phyloP scores from a whole-genome alignment of 202 grass and related monocot genomes.

The Carex sylvatica region DNA sequence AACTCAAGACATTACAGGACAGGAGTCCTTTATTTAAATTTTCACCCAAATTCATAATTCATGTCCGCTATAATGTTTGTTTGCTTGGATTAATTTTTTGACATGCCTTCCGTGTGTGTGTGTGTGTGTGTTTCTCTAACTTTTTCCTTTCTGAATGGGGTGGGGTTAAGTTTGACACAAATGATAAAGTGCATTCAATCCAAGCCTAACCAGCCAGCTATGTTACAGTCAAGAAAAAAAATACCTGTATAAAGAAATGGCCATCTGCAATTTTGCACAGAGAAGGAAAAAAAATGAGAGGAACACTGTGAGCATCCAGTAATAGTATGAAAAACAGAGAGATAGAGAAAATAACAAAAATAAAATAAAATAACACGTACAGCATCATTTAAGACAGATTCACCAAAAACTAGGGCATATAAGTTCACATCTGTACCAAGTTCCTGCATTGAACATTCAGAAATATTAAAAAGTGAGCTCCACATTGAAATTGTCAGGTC shows the following conservation, averaged over 20 bases:
- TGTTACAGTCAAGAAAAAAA: conserved; percentile 24
- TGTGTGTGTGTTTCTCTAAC: background rate
- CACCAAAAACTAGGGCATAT: conserved; percentile 97
- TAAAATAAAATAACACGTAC: conserved; percentile 41
- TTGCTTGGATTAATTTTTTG: background rate
- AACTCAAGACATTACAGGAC: background rate
- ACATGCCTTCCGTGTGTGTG: background rate
- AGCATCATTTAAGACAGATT: conserved; percentile 97
- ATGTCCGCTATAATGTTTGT: background rate
- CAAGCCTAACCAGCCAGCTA: background rate
- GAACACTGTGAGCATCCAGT: conserved; percentile 23
- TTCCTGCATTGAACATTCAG: conserved; percentile 59
- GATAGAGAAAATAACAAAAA: background rate
- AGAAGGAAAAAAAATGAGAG: conserved; percentile 35
- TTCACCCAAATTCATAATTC: conserved; percentile 5
- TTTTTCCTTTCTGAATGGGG: background rate
- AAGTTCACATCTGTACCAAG: conserved; percentile 91
- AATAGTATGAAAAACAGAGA: conserved; percentile 25
- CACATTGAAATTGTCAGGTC: background rate
- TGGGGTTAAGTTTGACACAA: background rate
- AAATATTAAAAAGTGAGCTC: conserved; percentile 6
- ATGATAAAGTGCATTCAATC: conserved; percentile 25
- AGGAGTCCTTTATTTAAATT: background rate
- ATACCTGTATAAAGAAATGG: conserved; percentile 98
- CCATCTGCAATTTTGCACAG: conserved; percentile 69